Evolutionary conservation across 2,329 filamentous ascomycete species (phyloP).

Genomic region (Anthostomella pinea): DNA sequence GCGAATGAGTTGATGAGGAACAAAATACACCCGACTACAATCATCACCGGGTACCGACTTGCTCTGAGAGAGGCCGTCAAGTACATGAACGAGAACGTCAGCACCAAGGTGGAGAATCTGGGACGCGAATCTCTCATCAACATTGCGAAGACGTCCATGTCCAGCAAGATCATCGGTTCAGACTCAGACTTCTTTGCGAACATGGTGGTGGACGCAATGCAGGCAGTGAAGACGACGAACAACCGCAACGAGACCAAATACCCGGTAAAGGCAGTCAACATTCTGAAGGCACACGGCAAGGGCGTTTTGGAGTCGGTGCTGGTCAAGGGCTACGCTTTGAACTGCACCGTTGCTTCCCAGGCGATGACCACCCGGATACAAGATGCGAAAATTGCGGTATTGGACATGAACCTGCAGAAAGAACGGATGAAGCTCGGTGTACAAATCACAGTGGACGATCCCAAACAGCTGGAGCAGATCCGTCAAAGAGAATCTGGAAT

Average conservation of each 20-base stretch:
- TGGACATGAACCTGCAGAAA: conserved; percentile 99
- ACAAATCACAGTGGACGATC: conserved; percentile 96
- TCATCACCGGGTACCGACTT: conserved; percentile 96
- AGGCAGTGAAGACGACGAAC: conserved; percentile 90
- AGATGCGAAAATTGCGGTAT: conserved; percentile 92
- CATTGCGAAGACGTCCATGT: conserved; percentile 99
- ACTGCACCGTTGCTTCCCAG: conserved; percentile 97
- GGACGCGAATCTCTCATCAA: conserved; percentile 87
- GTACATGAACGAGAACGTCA: conserved; percentile 98
- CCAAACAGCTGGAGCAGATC: conserved; percentile 96
- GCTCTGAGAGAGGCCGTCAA: conserved; percentile 94
- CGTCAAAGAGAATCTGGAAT: conserved; percentile 89
- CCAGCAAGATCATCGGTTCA: conserved; percentile 94
- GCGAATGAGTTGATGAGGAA: conserved; percentile 99
- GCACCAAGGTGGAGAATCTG: conserved; percentile 89
- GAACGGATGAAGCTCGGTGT: conserved; percentile 99
- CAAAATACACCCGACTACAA: conserved; percentile 98
- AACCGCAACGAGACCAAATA: conserved; percentile 91
- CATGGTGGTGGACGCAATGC: conserved; percentile 96
- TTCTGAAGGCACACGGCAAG: conserved; percentile 97
- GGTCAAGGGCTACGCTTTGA: conserved; percentile 94
- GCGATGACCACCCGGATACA: conserved; percentile 92
- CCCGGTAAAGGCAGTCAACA: conserved; percentile 98
- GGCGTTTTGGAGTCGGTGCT: conserved; percentile 82
- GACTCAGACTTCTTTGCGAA: conserved; percentile 97